Conservation (phyloP, 2,329 filamentous ascomycete species). For the Aspergillus glaucus region DNA sequence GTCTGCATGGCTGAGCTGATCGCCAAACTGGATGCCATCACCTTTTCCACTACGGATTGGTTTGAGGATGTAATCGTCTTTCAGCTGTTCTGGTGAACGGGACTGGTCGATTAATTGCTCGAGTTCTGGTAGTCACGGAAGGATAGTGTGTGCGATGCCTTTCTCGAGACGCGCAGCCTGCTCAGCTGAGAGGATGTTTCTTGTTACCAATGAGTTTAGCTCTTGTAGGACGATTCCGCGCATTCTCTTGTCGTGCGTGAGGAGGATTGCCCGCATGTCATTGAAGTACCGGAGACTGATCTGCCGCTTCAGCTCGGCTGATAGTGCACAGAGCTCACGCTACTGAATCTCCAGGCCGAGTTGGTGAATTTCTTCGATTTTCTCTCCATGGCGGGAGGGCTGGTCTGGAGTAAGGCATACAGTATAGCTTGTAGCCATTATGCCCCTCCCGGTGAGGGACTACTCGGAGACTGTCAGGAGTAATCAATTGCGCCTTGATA, state of each 20-base stretch:
- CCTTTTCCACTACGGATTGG: conserved; percentile 13
- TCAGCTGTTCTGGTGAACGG: conserved; percentile 2
- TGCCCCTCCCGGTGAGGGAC: background rate
- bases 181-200: conserved; percentile 11
- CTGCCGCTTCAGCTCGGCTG: conserved; percentile 17
- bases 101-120: conserved; percentile 7
- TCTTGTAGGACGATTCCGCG: conserved; percentile 26
- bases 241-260: conserved; percentile 28
- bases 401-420: background rate
- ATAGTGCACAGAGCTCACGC: conserved; percentile 18
- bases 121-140: conserved; percentile 20
- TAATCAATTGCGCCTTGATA: background rate
- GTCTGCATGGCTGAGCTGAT: conserved; percentile 8
- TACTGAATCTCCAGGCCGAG: conserved; percentile 22
- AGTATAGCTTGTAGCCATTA: conserved; percentile 8
- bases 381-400: conserved; percentile 2
- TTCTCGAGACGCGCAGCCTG: conserved; percentile 14
- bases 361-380: conserved; percentile 18
- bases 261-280: conserved; percentile 23
- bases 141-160: conserved; percentile 16
- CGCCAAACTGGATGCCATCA: conserved; percentile 16
- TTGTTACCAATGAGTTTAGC: conserved; percentile 11
- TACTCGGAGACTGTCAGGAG: conserved; percentile 1
- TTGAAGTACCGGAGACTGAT: conserved; percentile 22
- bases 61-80: conserved; percentile 21